Conservation (phyloP, 2,329 filamentous ascomycete species). For the Hypoxylon sp. region DNA sequence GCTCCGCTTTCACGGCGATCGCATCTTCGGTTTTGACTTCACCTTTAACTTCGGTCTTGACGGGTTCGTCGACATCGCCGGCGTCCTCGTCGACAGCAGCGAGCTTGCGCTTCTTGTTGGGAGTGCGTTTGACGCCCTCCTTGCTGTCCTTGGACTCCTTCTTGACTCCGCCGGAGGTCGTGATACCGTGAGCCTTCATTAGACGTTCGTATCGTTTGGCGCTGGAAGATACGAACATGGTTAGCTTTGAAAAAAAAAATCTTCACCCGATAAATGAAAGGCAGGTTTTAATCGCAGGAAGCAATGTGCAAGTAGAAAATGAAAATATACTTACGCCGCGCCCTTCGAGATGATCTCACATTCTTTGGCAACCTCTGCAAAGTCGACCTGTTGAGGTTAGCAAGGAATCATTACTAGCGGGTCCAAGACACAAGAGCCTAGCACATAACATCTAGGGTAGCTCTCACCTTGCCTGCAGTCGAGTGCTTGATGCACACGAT, state of each 20-base stretch:
- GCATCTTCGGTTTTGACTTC: constrained; percentile 56
- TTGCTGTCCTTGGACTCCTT: constrained; percentile 52
- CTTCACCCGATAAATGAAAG: background rate
- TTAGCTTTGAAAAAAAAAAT: constrained; percentile 4
- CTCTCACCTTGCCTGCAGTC: constrained; percentile 70
- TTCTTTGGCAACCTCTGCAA: constrained; percentile 74
- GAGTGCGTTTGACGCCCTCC: constrained; percentile 42
- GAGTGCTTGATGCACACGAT: constrained; percentile 75
- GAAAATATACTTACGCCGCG: constrained; percentile 73
- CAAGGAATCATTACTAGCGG: constrained; percentile 13
- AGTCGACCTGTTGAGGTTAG: constrained; percentile 70
- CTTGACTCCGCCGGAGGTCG: constrained; percentile 49
- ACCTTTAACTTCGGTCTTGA: constrained; percentile 53
- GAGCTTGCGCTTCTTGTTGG: constrained; percentile 55
- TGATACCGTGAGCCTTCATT: constrained; percentile 71
- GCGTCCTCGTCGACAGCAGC: constrained; percentile 57
- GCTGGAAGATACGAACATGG: constrained; percentile 57
- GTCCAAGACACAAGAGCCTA: background rate
- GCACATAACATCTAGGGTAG: background rate
- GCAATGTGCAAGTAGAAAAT: background rate
- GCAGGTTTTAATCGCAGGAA: constrained; percentile 4
- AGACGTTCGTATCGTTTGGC: constrained; percentile 78
- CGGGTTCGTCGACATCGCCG: constrained; percentile 54
- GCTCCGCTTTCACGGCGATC: constrained; percentile 52
- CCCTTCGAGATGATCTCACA: constrained; percentile 75